Evolutionary conservation across 2,329 filamentous ascomycete species (phyloP).

Genomic region (Nemania diffusa): DNA sequence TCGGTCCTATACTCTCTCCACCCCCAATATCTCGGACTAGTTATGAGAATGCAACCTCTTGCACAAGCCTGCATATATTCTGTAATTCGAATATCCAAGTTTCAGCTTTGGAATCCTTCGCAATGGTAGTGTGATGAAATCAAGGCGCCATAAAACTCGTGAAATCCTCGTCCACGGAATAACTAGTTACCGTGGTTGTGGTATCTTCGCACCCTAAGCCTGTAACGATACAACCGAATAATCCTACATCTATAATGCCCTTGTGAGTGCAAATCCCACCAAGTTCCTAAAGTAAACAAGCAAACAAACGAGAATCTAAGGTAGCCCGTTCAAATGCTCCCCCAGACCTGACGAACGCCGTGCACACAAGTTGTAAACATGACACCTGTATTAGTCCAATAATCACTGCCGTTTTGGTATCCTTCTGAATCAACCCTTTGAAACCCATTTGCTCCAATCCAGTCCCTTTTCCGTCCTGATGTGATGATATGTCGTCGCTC

Average conservation of each 20-base stretch:
- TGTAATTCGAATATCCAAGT: background rate
- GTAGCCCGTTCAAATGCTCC: slow-evolving; percentile 30
- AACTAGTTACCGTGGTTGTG: background rate
- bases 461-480: slow-evolving; percentile 27
- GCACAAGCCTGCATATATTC: background rate
- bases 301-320: slow-evolving; percentile 30
- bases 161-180: slow-evolving; percentile 4
- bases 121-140: background rate
- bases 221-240: slow-evolving; percentile 13
- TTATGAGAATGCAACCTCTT: background rate
- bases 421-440: slow-evolving; percentile 31
- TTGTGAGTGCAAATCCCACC: slow-evolving; percentile 11
- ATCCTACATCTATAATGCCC: slow-evolving; percentile 32
- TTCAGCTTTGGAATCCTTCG: slow-evolving; percentile 2
- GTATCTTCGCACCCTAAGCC: slow-evolving; percentile 7
- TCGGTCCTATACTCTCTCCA: background rate
- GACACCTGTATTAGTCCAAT: slow-evolving; percentile 30
- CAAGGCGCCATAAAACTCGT: slow-evolving; percentile 3
- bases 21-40: background rate
- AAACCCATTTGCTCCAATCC: slow-evolving; percentile 29
- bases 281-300: slow-evolving; percentile 16
- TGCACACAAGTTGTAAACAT: slow-evolving; percentile 19
- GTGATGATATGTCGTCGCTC: slow-evolving; percentile 26
- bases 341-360: slow-evolving; percentile 31
- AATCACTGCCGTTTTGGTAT: slow-evolving; percentile 34